Base-by-base conservation (phyloP, 345 rosid genomes). In the Gossypium arboreum region DNA sequence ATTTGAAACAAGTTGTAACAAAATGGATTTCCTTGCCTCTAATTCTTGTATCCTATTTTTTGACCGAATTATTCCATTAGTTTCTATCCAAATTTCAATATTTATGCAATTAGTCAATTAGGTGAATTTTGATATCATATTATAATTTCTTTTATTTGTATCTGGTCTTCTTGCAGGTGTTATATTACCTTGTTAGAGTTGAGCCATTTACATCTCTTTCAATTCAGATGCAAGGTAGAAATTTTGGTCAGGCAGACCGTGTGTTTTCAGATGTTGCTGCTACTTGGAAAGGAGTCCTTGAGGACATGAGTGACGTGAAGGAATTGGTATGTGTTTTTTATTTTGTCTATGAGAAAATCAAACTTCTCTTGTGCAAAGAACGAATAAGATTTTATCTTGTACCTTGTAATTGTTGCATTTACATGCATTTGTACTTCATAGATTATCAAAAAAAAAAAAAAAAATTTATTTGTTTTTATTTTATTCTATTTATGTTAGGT, bases 241-340 rank as follows among this genome's bases (percentile, higher is more conserved):
- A 93, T 83, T 93, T 93, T 80, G 99, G 93, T 85, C 99, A 93
- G 82, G 98, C 98, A 76, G 97, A 96, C 77, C 83, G 96, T 79
- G 81, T 93, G 98, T 96, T 96, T 89, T 96, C 85, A 52, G 98
- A 96, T 83, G 76, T 96, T 81, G 82, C 89, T 80, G 90, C 86
- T 79, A 93, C 99, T 55, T 96, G 99, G 99, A 86, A 93, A 83
- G 97, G 97, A 61, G 91, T 96, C 79, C 82, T 90, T n/a, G 97
- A 96, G 81, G 99, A 95, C 81, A 95, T 90, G 97, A 93, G 97
- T 83, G 97, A 96, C 82, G 94, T 96, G 77, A 96, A 96, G 84
- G 99, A 96, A 85, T 84, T 96, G 97, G 98, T 96, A 86, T 63
- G 88, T 77, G 59, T 79, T 77, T 57, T 63, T 54, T 74, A 64